phyloP scores from a whole-genome alignment of 345 rosid genomes.

The Abelmoschus esculentus region DNA sequence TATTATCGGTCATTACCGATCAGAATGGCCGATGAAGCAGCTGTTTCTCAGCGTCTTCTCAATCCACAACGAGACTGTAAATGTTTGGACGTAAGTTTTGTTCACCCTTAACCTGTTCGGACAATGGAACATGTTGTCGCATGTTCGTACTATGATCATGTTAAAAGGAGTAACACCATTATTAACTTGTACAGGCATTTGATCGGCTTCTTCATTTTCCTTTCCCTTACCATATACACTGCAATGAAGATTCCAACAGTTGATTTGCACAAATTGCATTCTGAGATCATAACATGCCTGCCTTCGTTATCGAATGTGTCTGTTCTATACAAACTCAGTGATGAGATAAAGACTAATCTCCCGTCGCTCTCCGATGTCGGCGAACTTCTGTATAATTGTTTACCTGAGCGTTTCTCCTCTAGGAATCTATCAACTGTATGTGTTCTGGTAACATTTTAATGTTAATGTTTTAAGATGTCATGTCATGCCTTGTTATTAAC shows the following conservation, averaged over 20 bases:
- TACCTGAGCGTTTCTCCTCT: slow-evolving; percentile 71
- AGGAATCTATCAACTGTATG: slow-evolving; percentile 65
- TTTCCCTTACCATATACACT: slow-evolving; percentile 77
- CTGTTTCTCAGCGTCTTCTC: slow-evolving; percentile 66
- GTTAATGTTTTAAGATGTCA: background rate
- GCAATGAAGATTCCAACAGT: slow-evolving; percentile 73
- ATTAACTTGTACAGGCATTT: slow-evolving; percentile 65
- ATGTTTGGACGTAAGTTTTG: slow-evolving; percentile 85
- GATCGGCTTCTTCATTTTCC: slow-evolving; percentile 93
- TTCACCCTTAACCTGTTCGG: background rate
- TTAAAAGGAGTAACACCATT: no score
- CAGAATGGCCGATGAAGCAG: slow-evolving; percentile 93
- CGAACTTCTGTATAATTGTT: slow-evolving; percentile 75
- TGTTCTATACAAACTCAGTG: slow-evolving; percentile 39
- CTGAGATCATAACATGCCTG: slow-evolving; percentile 50
- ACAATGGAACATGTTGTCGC: background rate
- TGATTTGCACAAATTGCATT: slow-evolving; percentile 65
- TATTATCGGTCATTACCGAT: slow-evolving; percentile 72
- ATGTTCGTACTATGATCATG: background rate
- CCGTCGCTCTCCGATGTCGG: slow-evolving; percentile 29
- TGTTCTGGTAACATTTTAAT: slow-evolving; percentile 52
- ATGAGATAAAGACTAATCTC: slow-evolving; percentile 9
- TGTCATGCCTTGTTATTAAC: background rate
- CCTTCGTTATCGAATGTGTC: slow-evolving; percentile 63
- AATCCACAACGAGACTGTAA: slow-evolving; percentile 86